Evolutionary conservation across 768 basidiomycete species (phyloP).

Genomic region (Leccinum incarnatum): DNA sequence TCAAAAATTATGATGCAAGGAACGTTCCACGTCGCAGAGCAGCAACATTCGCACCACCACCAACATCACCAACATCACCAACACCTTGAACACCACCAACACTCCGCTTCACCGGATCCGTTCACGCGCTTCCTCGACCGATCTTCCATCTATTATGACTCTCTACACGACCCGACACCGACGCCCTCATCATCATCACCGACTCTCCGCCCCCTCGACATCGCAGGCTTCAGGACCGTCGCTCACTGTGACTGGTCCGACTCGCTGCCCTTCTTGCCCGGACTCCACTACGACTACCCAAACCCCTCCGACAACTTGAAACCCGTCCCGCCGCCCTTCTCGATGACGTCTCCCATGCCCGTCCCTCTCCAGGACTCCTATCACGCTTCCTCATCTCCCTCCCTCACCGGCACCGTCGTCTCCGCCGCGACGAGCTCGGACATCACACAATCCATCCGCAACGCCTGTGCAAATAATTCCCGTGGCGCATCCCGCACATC

Average conservation of each 20-base stretch:
- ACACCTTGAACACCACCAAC: no score
- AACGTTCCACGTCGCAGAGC: not conserved
- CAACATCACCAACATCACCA: no score
- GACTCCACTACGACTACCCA: conserved; percentile 18
- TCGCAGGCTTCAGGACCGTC: conserved; percentile 22
- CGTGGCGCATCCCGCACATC: conserved; percentile 26
- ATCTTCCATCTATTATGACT: conserved; percentile 24
- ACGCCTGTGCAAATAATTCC: conserved; percentile 24
- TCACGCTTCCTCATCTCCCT: not conserved
- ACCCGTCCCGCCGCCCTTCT: not conserved
- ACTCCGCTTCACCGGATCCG: conserved; percentile 20
- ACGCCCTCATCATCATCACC: not conserved
- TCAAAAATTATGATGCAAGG: not conserved
- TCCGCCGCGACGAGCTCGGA: conserved; percentile 22
- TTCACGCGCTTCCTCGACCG: conserved; percentile 30
- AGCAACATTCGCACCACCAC: not conserved
- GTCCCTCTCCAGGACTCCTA: conserved; percentile 4
- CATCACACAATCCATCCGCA: conserved; percentile 34
- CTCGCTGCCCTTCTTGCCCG: conserved; percentile 16
- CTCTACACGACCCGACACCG: not conserved
- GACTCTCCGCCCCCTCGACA: conserved; percentile 17
- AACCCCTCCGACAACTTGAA: conserved; percentile 10
- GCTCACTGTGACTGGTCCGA: conserved; percentile 27
- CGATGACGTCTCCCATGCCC: not conserved
- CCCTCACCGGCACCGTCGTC: conserved; percentile 1